A percentile compares a stretch with the other conserved stretches of the same genome.
Evolutionary conservation across 2,329 filamentous ascomycete species (phyloP).

Genomic region (Sphaerostilbella broomeana): DNA sequence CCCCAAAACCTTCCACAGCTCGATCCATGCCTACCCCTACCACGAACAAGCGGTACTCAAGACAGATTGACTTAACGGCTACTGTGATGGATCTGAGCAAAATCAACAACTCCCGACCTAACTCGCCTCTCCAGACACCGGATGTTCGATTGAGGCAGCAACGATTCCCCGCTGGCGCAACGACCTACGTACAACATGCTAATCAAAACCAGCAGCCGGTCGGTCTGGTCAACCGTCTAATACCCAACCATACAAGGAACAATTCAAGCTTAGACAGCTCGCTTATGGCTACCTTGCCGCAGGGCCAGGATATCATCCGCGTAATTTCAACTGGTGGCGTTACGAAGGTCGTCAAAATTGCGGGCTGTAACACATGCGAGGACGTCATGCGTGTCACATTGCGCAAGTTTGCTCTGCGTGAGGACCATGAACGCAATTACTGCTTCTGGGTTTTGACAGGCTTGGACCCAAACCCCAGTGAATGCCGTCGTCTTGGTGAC

Average conservation of each 20-base stretch:
- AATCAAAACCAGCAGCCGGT: conserved; percentile 58
- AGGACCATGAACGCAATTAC: conserved; percentile 89
- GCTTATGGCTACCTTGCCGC: conserved; percentile 77
- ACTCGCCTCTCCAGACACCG: conserved; percentile 19
- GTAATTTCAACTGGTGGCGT: conserved; percentile 89
- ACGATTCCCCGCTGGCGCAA: conserved; percentile 51
- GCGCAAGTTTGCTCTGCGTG: conserved; percentile 78
- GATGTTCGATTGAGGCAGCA: conserved; percentile 30
- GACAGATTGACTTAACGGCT: conserved; percentile 46
- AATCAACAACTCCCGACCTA: conserved; percentile 41
- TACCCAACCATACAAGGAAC: conserved; percentile 66
- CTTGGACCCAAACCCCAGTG: conserved; percentile 70
- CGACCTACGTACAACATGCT: conserved; percentile 37
- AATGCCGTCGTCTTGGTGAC: conserved; percentile 78
- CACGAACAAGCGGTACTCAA: conserved; percentile 57
- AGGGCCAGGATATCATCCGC: conserved; percentile 81
- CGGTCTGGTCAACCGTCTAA: conserved; percentile 54
- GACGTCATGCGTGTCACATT: conserved; percentile 88
- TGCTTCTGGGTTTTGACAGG: conserved; percentile 93
- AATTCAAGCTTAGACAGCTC: conserved; percentile 80
- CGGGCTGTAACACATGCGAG: conserved; percentile 83
- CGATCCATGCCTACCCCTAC: conserved; percentile 37
- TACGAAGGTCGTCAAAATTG: conserved; percentile 90
- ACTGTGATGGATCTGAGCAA: conserved; percentile 6
- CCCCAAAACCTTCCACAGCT: conserved; percentile 54